Conservation (phyloP, 176 grass and related monocot genomes). For the Olyra latifolia region DNA sequence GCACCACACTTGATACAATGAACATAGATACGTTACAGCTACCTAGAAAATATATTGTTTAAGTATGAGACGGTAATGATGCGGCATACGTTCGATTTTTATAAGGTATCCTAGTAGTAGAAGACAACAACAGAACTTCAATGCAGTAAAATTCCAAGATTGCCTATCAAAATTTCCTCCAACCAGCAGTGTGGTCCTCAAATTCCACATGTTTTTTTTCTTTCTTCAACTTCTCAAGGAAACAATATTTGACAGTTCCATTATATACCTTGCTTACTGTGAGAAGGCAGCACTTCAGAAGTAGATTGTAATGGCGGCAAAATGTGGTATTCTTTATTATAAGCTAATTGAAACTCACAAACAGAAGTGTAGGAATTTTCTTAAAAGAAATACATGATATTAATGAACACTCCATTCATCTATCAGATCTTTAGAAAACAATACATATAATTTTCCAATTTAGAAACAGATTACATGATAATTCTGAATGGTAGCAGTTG, state of each 20-base stretch:
- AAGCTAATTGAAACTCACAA: conserved; percentile 4
- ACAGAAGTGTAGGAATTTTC: background rate
- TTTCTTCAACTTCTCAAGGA: background rate
- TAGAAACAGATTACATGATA: conserved; percentile 19
- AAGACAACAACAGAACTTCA: conserved; percentile 6
- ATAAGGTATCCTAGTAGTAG: background rate
- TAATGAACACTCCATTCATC: background rate
- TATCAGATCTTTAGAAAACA: conserved; percentile 2
- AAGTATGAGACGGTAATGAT: background rate
- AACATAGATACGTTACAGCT: background rate
- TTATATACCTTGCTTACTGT: background rate
- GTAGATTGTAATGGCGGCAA: background rate
- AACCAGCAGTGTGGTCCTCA: background rate
- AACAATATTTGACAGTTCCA: background rate
- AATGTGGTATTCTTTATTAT: background rate
- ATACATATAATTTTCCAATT: conserved; percentile 1
- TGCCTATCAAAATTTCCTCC: background rate
- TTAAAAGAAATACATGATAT: conserved; percentile 15
- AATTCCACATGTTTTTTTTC: background rate
- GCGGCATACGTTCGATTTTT: background rate
- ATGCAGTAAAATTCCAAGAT: background rate
- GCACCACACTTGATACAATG: background rate
- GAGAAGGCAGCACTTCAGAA: background rate
- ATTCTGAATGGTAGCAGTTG: background rate
- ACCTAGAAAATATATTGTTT: background rate